Evolutionary conservation across 768 basidiomycete species (phyloP), one percentile per base, ranked within the genome.

Genomic region (Lentinus brumalis): DNA sequence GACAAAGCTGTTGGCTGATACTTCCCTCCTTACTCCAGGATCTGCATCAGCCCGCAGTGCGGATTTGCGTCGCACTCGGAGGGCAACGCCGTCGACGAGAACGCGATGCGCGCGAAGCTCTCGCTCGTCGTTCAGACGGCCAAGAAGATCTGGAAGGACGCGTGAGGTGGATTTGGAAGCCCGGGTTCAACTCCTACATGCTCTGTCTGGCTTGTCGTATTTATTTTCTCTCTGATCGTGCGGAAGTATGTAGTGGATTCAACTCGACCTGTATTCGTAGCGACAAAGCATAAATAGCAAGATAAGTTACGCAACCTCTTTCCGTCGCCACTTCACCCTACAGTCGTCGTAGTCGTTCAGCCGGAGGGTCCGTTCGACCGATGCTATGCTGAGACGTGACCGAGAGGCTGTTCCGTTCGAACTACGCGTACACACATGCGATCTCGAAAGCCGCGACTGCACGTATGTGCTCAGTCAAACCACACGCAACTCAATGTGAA

Each of bases 41-140:
- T 83, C 31, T 72, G 74, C 50, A 74, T 83, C 59, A 78, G 77
- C n/a, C 79, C 81, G 0, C 82, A 83, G 68, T 83, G 82, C 53
- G 83, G 82, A 10, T 83, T 82, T 61, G 80, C 81, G 15, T 76
- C 74, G 6, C 80, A 80, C 59, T 67, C 75, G 2, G 80, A 81
- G 42, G 80, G 81, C 0, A 83, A 82, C 64, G 61, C 66, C 39
- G 72, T 82, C 16, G 61, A 56, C 4, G 66, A 69, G 16, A 71
- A 74, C 4, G 77, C 79, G 52, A 75, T 80, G 68, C 68, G 68
- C 51, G 64, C 65, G 42, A 78, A 78, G 68, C 68, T 78, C 15
- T 6, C 63, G 45, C 70, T 79, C 39, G 73, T 77, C 40, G 70
- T 71, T 32, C 70, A 75, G 21, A 71, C 75, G 16, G 78, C 79